Percentiles rank a stretch among this genome's conserved stretches.
Conservation (phyloP, 805 yeast species). For the Debaryomyces maramus region DNA sequence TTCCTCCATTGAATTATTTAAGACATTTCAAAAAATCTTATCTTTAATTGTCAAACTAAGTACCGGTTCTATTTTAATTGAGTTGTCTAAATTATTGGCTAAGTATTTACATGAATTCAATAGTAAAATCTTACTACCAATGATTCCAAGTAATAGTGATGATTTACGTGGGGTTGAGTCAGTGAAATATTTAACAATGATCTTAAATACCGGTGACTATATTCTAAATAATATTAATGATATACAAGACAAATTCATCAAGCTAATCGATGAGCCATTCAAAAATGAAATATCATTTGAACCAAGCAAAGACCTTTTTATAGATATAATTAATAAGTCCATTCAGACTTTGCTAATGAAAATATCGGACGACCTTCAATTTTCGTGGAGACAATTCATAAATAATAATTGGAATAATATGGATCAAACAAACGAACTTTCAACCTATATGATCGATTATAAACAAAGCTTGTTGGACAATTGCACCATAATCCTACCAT, state of each 20-base stretch:
- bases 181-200: slow-evolving; percentile 62
- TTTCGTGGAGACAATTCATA: slow-evolving; percentile 84
- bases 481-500: slow-evolving; percentile 50
- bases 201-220: slow-evolving; percentile 88
- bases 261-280: slow-evolving; percentile 35
- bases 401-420: slow-evolving; percentile 67
- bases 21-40: slow-evolving; percentile 69
- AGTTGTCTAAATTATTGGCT: slow-evolving; percentile 59
- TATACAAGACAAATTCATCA: slow-evolving; percentile 59
- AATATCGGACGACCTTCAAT: slow-evolving; percentile 58
- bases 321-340: slow-evolving; percentile 57
- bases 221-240: slow-evolving; percentile 77
- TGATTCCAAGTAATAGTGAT: slow-evolving; percentile 44
- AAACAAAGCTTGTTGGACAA: slow-evolving; percentile 47
- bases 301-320: slow-evolving; percentile 53
- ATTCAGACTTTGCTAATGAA: slow-evolving; percentile 56
- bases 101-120: slow-evolving; percentile 57
- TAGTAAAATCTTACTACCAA: slow-evolving; percentile 31
- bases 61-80: slow-evolving; percentile 48
- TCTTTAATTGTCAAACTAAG: slow-evolving; percentile 54
- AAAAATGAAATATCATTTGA: slow-evolving; percentile 52
- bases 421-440: slow-evolving; percentile 67
- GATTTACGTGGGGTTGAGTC: slow-evolving; percentile 59
- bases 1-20: slow-evolving; percentile 85
- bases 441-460: slow-evolving; percentile 66